Percentiles rank a stretch among this genome's conserved stretches.
phyloP scores from a whole-genome alignment of 2,329 filamentous ascomycete species.

The Cryphonectria japonica region DNA sequence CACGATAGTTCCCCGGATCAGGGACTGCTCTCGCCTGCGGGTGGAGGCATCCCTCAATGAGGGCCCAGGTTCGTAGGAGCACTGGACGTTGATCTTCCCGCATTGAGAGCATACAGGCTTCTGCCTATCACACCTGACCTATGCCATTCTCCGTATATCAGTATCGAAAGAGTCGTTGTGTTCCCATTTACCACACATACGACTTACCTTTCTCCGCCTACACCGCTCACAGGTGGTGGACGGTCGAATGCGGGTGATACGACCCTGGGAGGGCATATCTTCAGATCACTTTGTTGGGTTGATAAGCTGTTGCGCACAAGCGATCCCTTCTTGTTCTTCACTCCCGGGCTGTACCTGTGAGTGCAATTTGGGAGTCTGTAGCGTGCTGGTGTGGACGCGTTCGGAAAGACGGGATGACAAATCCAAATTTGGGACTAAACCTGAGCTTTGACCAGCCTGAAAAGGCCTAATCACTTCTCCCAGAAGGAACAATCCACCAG shows the following conservation, averaged over 20 bases:
- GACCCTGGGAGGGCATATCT: background rate
- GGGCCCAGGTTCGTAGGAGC: background rate
- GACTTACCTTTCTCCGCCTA: conserved; percentile 1
- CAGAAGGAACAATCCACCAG: too few species aligned
- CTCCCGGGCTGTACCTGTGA: too few species aligned
- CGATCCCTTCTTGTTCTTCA: background rate
- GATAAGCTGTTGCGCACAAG: background rate
- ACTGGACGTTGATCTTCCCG: background rate
- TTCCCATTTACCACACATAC: background rate
- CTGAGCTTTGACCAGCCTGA: too few species aligned
- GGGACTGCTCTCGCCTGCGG: background rate
- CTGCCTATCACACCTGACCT: conserved; percentile 2
- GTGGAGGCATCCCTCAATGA: background rate
- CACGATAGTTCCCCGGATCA: background rate
- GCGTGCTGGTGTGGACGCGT: too few species aligned
- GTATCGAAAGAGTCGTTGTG: background rate
- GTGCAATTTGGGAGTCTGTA: too few species aligned
- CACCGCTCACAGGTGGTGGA: background rate
- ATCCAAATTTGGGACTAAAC: too few species aligned
- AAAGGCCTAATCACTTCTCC: too few species aligned
- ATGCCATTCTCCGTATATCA: background rate
- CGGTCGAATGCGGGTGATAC: background rate
- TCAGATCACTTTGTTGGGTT: background rate
- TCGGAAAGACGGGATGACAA: too few species aligned
- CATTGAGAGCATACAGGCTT: conserved; percentile 4